A percentile compares a stretch with the other conserved stretches of the same genome.
phyloP scores from a whole-genome alignment of 352 stramenopile species.

The Phytopythium ostracodes region DNA sequence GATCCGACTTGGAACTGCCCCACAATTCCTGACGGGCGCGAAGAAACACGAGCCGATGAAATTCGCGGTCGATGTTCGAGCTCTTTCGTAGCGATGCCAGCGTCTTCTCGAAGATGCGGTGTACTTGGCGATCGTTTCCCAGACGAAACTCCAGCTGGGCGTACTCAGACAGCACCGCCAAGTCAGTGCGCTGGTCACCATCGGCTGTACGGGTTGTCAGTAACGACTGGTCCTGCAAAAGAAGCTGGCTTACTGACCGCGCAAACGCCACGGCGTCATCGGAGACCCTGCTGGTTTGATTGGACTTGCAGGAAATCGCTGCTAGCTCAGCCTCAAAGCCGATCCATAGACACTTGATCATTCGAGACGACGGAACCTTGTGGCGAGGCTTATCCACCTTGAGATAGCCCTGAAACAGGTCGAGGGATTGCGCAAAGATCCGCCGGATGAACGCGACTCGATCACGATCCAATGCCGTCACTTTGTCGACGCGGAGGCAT shows the following conservation, averaged over 20 bases:
- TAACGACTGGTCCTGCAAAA: constrained; percentile 12
- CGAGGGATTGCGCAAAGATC: constrained; percentile 25
- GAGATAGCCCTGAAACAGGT: constrained; percentile 12
- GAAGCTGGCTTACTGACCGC: constrained; percentile 31
- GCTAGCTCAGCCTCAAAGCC: constrained; percentile 35
- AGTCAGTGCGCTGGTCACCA: constrained; percentile 10
- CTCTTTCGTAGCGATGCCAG: constrained; percentile 21
- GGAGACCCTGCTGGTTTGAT: too few relatives aligned
- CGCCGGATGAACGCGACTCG: constrained; percentile 45
- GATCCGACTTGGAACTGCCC: background rate
- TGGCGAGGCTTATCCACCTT: constrained; percentile 1
- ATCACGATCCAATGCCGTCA: constrained; percentile 21
- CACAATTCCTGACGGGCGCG: constrained; percentile 26
- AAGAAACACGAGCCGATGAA: constrained; percentile 59
- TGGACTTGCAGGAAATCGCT: background rate
- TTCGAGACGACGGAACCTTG: constrained; percentile 7
- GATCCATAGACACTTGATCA: constrained; percentile 48
- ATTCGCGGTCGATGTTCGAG: constrained; percentile 8
- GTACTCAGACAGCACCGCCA: constrained; percentile 42
- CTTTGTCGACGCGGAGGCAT: constrained; percentile 19
- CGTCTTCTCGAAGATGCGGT: constrained; percentile 57
- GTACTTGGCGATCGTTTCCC: constrained; percentile 36
- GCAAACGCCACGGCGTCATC: constrained; percentile 10
- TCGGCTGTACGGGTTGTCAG: background rate
- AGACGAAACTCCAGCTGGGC: constrained; percentile 45